Evolutionary conservation across 2,329 filamentous ascomycete species (phyloP).

Genomic region (Clonostachys solani): DNA sequence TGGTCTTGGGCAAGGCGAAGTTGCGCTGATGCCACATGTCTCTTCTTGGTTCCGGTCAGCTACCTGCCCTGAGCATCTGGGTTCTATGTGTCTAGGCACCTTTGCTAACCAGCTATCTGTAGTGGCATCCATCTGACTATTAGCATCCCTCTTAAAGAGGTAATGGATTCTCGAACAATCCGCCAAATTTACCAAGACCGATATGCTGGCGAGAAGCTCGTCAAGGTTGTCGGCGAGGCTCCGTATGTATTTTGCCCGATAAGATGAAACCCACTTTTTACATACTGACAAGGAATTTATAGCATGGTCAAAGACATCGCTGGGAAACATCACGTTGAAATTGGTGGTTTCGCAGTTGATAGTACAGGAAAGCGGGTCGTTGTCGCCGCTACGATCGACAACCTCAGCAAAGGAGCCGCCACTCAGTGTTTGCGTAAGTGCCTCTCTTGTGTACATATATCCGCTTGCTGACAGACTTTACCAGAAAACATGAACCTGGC

Average conservation of each 20-base stretch:
- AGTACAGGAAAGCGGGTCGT: conserved; percentile 86
- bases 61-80: too few species aligned
- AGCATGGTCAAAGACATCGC: conserved; percentile 73
- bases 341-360: conserved; percentile 91
- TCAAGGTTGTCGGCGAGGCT: conserved; percentile 86
- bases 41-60: too few species aligned
- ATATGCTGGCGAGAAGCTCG: conserved; percentile 91
- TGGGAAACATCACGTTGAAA: conserved; percentile 84
- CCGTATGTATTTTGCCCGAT: conserved; percentile 33
- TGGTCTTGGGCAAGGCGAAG: conserved; percentile 42
- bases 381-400: conserved; percentile 90
- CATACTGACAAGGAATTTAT: too few species aligned
- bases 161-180: conserved; percentile 88
- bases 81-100: too few species aligned
- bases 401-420: conserved; percentile 84
- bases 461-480: too few species aligned
- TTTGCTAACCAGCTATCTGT: conserved; percentile 11
- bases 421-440: conserved; percentile 84
- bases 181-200: conserved; percentile 93
- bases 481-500: conserved; percentile 87
- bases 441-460: neutral
- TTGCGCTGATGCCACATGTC: conserved; percentile 90
- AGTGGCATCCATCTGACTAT: conserved; percentile 92
- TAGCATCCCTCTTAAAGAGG: conserved; percentile 79
- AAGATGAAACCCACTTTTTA: too few species aligned